A percentile compares a stretch with the other conserved stretches of the same genome.
Conservation (phyloP, 2,329 filamentous ascomycete genomes). For the Scedosporium apiospermum region DNA sequence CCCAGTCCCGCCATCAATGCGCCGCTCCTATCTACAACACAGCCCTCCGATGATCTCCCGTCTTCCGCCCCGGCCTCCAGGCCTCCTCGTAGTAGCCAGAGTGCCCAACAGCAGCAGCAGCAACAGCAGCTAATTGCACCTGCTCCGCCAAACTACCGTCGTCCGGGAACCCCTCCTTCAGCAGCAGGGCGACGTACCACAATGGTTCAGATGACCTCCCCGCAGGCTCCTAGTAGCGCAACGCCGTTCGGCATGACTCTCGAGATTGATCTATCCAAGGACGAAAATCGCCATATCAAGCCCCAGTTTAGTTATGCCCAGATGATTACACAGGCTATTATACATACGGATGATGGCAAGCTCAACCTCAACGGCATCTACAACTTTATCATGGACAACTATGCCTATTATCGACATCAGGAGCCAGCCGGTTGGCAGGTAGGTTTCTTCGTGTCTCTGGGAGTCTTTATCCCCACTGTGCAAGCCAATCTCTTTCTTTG, state of each 20-base stretch:
- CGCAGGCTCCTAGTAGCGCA: conserved; percentile 1
- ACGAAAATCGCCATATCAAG: conserved; percentile 83
- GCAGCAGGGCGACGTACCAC: conserved; percentile 19
- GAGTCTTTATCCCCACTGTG: background rate
- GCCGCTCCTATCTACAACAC: conserved; percentile 8
- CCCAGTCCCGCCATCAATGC: background rate
- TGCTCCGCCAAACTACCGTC: conserved; percentile 49
- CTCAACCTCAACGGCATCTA: conserved; percentile 90
- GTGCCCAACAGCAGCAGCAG: conserved; percentile 15
- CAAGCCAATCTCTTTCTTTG: background rate
- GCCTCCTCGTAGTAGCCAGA: conserved; percentile 13
- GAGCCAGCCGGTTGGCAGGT: conserved; percentile 79
- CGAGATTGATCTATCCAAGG: conserved; percentile 68
- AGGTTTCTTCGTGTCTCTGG: conserved; percentile 19
- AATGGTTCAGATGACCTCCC: background rate
- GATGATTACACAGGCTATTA: conserved; percentile 92
- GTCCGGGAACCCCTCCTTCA: conserved; percentile 51
- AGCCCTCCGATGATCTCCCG: conserved; percentile 7
- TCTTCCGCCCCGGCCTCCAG: conserved; percentile 8
- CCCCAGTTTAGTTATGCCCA: conserved; percentile 94
- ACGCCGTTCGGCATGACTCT: conserved; percentile 19
- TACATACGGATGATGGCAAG: conserved; percentile 78
- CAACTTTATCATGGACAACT: conserved; percentile 80
- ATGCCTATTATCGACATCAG: conserved; percentile 86
- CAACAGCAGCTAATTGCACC: conserved; percentile 41